Percentiles rank a stretch among this genome's conserved stretches.
phyloP scores from a whole-genome alignment of 495 filamentous ascomycete genomes.

The Glutinoglossum americanum region DNA sequence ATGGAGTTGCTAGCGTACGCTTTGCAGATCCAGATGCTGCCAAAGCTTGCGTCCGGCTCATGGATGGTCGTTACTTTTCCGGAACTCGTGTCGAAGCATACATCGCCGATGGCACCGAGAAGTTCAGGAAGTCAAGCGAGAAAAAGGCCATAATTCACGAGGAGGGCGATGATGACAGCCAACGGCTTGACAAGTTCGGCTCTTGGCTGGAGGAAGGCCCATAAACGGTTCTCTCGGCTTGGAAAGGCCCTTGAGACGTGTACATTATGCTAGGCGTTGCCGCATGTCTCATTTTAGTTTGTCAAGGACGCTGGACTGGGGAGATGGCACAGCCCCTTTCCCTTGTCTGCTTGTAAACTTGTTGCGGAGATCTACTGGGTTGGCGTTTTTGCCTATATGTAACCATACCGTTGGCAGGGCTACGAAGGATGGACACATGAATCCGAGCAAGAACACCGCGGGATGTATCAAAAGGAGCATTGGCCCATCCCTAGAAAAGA shows the following conservation, averaged over 20 bases:
- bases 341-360: too few relatives aligned
- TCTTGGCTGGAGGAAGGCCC: constrained; percentile 26
- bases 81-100: constrained; percentile 56
- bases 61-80: constrained; percentile 67
- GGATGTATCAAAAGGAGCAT: too few relatives aligned
- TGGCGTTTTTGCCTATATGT: too few relatives aligned
- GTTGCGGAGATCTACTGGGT: too few relatives aligned
- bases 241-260: too few relatives aligned
- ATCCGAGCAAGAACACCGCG: too few relatives aligned
- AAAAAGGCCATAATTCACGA: constrained; percentile 23
- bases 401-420: too few relatives aligned
- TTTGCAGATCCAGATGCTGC: constrained; percentile 53
- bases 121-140: constrained; percentile 46
- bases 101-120: constrained; percentile 51
- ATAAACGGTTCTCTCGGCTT: neutral
- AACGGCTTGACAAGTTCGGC: constrained; percentile 32
- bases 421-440: too few relatives aligned
- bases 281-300: too few relatives aligned
- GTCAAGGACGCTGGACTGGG: too few relatives aligned
- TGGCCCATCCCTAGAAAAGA: too few relatives aligned
- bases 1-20: constrained; percentile 66
- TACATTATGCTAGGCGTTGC: neutral
- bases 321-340: too few relatives aligned
- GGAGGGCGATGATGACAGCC: constrained; percentile 22
- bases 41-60: constrained; percentile 47